Evolutionary conservation across 1,139 yeast species (phyloP), one percentile per base, ranked within the genome.

Genomic region (Torulaspora globosa): DNA sequence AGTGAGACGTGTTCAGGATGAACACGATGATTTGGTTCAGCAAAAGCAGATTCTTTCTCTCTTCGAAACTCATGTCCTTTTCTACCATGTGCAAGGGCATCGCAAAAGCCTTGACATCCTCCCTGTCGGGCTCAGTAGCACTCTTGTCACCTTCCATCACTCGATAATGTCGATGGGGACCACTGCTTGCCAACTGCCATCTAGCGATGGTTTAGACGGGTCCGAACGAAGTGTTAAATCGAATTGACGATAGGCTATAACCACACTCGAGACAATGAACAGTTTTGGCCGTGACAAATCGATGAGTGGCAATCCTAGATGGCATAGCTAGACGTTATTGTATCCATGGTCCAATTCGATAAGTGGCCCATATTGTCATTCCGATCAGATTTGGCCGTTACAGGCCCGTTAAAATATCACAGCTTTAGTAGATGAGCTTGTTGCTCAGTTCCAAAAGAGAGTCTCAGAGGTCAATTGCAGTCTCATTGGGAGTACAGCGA

Each of bases 1-100:
- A 56, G 39, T 55, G 57, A 6, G 57, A 52, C 5, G 55, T 54
- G 43, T 54, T 55, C 34, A 52, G 35, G 12, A 52, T 46, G 40
- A 52, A 52, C n/a, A 54, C 49, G 12, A 53, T 45, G 33, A 51
- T 50, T 37, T 54, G 54, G 31, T 50, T 48, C 30, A 53, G 43
- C 35, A 55, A 27, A 31, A 48, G 46, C 21, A 39, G 44, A 16
- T 43, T 47, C 39, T 44, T 48, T 35, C 39, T 43, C 35, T 48
- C 47, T 26, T 40, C 44, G 19, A 41, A 42, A 11, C 44, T 39
- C 44, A 41, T 41, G 12, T 41, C 32, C 26, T 41, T 37, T 19
- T 41, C 44, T 7, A 41, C 36, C 34, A 29, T 36, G 15, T 24
- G 39, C 19, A 41, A 29, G 6, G 44, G 44, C 32, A 41, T 32